These are phyloP conservation scores for Oemleria cerasiformis DNA, from an alignment of 306 rosid species.

Conservation along the genomic window DNA sequence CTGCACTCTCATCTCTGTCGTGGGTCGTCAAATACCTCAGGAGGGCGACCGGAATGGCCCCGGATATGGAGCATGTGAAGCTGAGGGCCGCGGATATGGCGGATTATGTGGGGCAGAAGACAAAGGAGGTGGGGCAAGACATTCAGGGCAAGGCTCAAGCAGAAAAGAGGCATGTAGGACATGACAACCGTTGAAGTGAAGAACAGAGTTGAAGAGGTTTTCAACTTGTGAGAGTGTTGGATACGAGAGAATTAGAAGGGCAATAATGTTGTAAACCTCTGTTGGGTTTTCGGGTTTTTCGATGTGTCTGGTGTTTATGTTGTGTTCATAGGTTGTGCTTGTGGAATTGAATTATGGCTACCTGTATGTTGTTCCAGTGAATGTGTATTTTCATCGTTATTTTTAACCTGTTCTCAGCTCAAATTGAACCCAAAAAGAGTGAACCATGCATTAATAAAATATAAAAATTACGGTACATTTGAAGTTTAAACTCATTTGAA, in stretches of 20 bases:
- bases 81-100: conserved; percentile 53
- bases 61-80: conserved; percentile 50
- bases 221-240: not conserved
- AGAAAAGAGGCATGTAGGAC: conserved; percentile 50
- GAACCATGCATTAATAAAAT: too few relatives aligned
- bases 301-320: not conserved
- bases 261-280: conserved; percentile 8
- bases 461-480: not conserved
- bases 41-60: conserved; percentile 28
- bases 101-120: conserved; percentile 65
- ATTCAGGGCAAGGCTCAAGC: conserved; percentile 61
- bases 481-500: not conserved
- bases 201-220: conserved; percentile 1
- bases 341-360: not conserved
- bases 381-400: too few relatives aligned
- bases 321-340: not conserved
- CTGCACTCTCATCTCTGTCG: conserved; percentile 57
- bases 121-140: conserved; percentile 76
- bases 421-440: too few relatives aligned
- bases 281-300: not conserved
- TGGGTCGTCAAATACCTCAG: conserved; percentile 52
- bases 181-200: not conserved
- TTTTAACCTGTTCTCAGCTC: too few relatives aligned
- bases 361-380: too few relatives aligned
- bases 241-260: not conserved